phyloP scores from a whole-genome alignment of 768 basidiomycete species.

The Hydnomerulius pinastri region DNA sequence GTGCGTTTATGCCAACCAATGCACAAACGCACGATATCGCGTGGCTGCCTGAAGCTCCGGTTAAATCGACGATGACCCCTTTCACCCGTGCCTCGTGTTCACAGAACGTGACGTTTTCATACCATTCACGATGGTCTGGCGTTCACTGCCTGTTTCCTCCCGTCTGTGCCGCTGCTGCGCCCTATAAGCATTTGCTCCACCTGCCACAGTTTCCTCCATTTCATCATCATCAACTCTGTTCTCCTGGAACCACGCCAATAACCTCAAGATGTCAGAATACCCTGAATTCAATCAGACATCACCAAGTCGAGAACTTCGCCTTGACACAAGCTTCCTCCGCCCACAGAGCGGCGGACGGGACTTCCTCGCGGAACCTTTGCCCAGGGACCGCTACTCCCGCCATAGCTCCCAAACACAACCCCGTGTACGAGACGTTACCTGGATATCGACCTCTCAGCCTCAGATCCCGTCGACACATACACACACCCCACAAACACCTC shows the following conservation, averaged over 20 bases:
- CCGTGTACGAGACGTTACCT: slow-evolving; percentile 33
- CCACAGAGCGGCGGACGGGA: slow-evolving; percentile 31
- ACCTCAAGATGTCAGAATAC: slow-evolving; percentile 24
- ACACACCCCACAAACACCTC: slow-evolving; percentile 31
- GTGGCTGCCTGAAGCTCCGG: not conserved
- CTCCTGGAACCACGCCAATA: not conserved
- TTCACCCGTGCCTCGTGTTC: slow-evolving; percentile 34
- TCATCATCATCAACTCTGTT: slow-evolving; percentile 1
- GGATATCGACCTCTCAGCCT: slow-evolving; percentile 30
- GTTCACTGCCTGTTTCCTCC: slow-evolving; percentile 2
- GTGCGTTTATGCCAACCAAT: slow-evolving; percentile 1
- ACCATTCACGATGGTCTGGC: slow-evolving; percentile 12
- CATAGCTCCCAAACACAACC: slow-evolving; percentile 25
- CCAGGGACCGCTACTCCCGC: slow-evolving; percentile 32
- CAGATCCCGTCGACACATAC: slow-evolving; percentile 28
- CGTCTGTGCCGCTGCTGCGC: slow-evolving; percentile 1
- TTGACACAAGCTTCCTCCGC: slow-evolving; percentile 32
- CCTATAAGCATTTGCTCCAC: not conserved
- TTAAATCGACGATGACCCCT: slow-evolving; percentile 23
- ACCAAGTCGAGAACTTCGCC: slow-evolving; percentile 21
- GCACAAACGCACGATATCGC: slow-evolving; percentile 2
- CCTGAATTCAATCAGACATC: slow-evolving; percentile 17
- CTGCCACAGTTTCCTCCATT: not conserved
- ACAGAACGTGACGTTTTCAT: slow-evolving; percentile 12
- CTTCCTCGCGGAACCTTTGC: slow-evolving; percentile 20